Evolutionary conservation across 805 yeast genomes (phyloP), one percentile per base, ranked within the genome.

Genomic region (Metschnikowia koreensis): DNA sequence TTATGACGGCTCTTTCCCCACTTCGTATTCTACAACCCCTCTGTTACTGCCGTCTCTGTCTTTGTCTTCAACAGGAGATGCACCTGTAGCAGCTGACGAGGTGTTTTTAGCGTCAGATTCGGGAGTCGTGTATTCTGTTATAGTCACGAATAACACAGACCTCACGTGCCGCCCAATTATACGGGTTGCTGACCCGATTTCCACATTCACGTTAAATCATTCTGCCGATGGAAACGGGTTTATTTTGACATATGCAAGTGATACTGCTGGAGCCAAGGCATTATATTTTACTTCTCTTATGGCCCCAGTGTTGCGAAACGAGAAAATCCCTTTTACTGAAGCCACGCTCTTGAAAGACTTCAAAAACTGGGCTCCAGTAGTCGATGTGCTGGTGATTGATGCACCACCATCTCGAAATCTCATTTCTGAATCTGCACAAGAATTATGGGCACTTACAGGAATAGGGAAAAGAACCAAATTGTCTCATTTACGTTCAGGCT

Each of bases 341-440:
- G 68, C 66, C 6, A 55, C 55, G 28, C 47, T 70, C 7, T 34
- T 67, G 1, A 59, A 60, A 1, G 73, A 66, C 48, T 73, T 68
- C 60, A 68, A 66, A 37, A 76, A 73, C 54, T 79, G 83, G 83
- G 69, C 81, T 0, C 82, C 83, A 0, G 47, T 79, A 1, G 52
- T 74, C 16, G 82, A 79, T 60, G 59, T 74, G 1, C 67, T 63
- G 50, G 59, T 76, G 2, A 62, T 75, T 1, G 70, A 71, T 22
- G 53, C 70, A 1, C 57, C 36, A 38, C 47, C 41, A 9, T 53
- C 64, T n/a, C 58, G 67, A 26, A 54, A 52, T 26, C 40, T 61
- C 39, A 36, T 58, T 36, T 52, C 51, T 46, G 46, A 48, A 39
- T 57, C 65, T 1, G 55, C 59, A 6, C 73, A 76, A 47, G 81